Evolutionary conservation across 345 rosid species (phyloP), one percentile per base, ranked within the genome.

Genomic region (Lumnitzera racemosa): DNA sequence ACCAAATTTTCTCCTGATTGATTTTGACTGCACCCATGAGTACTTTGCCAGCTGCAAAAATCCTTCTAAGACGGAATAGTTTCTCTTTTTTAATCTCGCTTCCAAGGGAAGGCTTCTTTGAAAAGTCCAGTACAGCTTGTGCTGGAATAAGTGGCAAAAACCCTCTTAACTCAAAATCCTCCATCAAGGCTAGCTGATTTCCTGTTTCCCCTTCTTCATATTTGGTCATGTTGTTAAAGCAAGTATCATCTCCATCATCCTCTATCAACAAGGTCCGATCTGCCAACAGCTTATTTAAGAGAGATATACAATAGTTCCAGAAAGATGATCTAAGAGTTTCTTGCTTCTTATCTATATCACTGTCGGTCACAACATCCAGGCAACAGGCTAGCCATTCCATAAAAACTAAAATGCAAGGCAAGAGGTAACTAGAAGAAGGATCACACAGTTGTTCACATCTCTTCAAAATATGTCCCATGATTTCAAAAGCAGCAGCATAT

Each of bases 381-480:
- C 65, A 84, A 66, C 90, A 90, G 49, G 97, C 97, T 78, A 90
- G 67, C 97, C 99, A 94, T 70, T 94, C 99, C 59, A 90, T 72
- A 68, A 88, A 88, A 56, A 94, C 88, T 48, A 94, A 72, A 66
- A 90, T 71, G 43, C 96, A 89, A 59, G 99, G 92, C 62, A 94
- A 67, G 49, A 87, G 79, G 54, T 72, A 86, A 80, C 95, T 94
- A 46, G 86, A 76, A 46, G 87, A 83, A 71, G 81, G 83, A 75
- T 90, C 96, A 15, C 3, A 62, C 59, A 90, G 77, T 58, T 83
- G 85, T 20, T 62, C 80, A 51, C 94, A 83, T 70, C 87, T 75
- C 67, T 79, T 82, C 50, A 94, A 50, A 15, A 88, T 36, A 41
- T 69, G 82, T 49, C 85, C 83, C 83, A 86, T 74, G 49, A 94